Conservation (phyloP, 2,329 filamentous ascomycete species). For the Trichoderma aggressivum region DNA sequence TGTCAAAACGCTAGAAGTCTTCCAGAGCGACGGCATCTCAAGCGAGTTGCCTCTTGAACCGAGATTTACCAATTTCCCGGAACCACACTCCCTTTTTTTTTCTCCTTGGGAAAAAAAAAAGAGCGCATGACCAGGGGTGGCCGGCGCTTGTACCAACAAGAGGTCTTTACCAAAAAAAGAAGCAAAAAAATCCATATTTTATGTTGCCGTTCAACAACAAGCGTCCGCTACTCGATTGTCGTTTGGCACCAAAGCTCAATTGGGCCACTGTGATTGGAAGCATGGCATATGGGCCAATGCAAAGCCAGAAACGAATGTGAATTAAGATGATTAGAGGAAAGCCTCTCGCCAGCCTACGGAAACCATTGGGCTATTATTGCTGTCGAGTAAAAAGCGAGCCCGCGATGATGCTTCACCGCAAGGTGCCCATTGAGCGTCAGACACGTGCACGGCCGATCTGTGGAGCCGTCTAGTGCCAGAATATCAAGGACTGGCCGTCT, state of each 20-base stretch:
- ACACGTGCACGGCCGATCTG: slow-evolving; percentile 33
- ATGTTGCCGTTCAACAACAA: neutral
- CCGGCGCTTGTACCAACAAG: slow-evolving; percentile 19
- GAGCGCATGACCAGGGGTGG: slow-evolving; percentile 16
- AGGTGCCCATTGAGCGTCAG: slow-evolving; percentile 33
- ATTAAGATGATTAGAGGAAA: neutral
- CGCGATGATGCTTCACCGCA: slow-evolving; percentile 16
- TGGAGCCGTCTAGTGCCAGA: slow-evolving; percentile 24
- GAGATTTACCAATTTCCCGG: slow-evolving; percentile 17
- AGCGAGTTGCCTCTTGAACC: slow-evolving; percentile 11
- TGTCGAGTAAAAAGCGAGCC: neutral
- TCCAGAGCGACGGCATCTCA: slow-evolving; percentile 5
- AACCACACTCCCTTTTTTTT: slow-evolving; percentile 14
- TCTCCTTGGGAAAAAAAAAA: neutral
- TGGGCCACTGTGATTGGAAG: neutral
- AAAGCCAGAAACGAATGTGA: neutral
- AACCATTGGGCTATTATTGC: neutral
- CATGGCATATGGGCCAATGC: neutral
- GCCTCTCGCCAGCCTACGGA: neutral
- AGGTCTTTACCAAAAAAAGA: neutral
- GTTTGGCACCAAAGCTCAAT: neutral
- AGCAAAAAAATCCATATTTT: neutral
- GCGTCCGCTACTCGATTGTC: neutral
- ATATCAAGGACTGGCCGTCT: slow-evolving; percentile 21
- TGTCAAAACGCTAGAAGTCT: neutral